Base-by-base conservation (phyloP, 352 stramenopile species). In the Phytophthora aleatoria region DNA sequence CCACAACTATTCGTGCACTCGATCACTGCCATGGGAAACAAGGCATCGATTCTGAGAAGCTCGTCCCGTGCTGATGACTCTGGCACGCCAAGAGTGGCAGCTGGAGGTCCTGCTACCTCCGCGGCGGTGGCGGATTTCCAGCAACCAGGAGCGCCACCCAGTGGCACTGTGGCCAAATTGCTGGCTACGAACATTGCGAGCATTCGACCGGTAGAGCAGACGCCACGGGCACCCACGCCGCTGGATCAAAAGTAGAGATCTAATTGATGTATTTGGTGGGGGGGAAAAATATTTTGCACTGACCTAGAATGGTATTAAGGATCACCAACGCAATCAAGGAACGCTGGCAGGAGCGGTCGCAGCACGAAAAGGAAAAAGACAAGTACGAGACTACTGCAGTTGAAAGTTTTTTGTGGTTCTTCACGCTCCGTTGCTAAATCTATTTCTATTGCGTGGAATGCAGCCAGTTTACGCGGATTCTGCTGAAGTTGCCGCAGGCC, bases 261-360 rank as follows among this genome's bases (percentile, higher is more conserved):
- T 45, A 12, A 45, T 4, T 26, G 8, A 47, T 60, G 42, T 3
- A 26, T 30, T 41, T 35, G 11, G 16, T n/a, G 20, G 4, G 38
- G 27, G 12, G 13, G 30, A 47, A 36, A 35, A 15, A 9, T 36
- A 44, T 7, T 26, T 43, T 49, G 26, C 43, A 50, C 28, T 61
- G 35, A 67, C 5, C 9, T 48, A 10, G 7, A 20, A 20, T 38
- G 55, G 15, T 9, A 11, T 28, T 15, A 49, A 94, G 83, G 51
- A 91, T 94, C 68, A 89, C 85, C 6, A 90, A 90, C 27, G 83
- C 86, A 15, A 73, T 94, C n/a, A 85, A 80, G 57, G 71, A 92
- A 41, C 76, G 91, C 64, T 84, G 88, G 77, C 71, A 73, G 52
- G 83, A 91, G 49, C 82, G 72, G 1, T 49, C 70, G 24, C 61